phyloP scores from a whole-genome alignment of 1,139 yeast species.

The Lodderomyces theae region DNA sequence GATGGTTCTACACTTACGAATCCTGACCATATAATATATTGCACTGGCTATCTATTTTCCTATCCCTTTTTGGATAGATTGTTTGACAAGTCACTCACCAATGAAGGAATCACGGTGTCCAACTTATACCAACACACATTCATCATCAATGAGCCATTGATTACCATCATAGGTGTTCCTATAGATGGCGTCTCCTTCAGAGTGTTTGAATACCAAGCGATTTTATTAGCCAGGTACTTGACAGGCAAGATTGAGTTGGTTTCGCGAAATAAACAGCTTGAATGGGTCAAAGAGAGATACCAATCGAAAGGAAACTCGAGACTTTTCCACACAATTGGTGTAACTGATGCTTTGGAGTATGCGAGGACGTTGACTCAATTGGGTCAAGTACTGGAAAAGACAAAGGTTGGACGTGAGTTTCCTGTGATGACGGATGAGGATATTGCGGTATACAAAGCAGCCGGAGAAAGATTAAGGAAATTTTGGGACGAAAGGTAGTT shows the following conservation, averaged over 20 bases:
- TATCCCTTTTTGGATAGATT: constrained; percentile 39
- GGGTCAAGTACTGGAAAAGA: constrained; percentile 25
- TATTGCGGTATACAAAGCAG: constrained; percentile 18
- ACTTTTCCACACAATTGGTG: constrained; percentile 42
- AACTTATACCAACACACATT: constrained; percentile 39
- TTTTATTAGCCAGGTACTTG: constrained; percentile 32
- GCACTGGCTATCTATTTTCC: constrained; percentile 45
- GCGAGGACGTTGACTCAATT: constrained; percentile 22
- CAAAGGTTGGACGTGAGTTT: constrained; percentile 29
- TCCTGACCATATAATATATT: constrained; percentile 40
- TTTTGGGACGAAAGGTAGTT: constrained; percentile 15
- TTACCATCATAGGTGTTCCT: constrained; percentile 41
- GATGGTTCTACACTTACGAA: constrained; percentile 26
- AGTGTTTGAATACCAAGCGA: constrained; percentile 44
- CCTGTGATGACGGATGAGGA: constrained; percentile 31
- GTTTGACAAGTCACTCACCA: constrained; percentile 21
- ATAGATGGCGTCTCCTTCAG: constrained; percentile 39
- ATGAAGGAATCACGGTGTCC: constrained; percentile 30
- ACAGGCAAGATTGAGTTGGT: constrained; percentile 34
- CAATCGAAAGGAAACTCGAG: constrained; percentile 29
- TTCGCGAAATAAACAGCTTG: constrained; percentile 23
- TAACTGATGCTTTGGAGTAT: constrained; percentile 22
- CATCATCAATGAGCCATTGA: constrained; percentile 33
- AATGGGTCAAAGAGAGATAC: constrained; percentile 30
- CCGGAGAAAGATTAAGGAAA: constrained; percentile 20